Conservation (phyloP, 176 grass and related monocot species). For the Musa beccarii region DNA sequence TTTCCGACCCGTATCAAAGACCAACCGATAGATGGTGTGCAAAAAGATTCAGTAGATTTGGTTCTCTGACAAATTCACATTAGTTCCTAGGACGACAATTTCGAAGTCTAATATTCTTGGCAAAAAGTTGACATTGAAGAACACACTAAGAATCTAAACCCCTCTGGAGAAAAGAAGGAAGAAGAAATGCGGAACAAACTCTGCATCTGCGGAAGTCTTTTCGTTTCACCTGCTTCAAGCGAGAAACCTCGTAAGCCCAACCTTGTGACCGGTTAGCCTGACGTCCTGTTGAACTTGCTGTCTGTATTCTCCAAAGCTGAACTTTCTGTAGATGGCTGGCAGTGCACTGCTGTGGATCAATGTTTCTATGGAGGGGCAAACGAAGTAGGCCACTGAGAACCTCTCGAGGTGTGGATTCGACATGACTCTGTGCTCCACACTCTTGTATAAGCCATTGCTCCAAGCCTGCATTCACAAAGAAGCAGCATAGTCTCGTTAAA, state of each 20-base stretch:
- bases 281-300: slow-evolving; percentile 60
- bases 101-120: no score
- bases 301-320: slow-evolving; percentile 86
- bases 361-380: slow-evolving; percentile 68
- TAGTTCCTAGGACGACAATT: no score
- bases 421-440: slow-evolving; percentile 76
- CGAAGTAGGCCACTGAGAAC: slow-evolving; percentile 71
- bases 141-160: no score
- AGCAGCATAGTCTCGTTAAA: background rate
- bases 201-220: no score
- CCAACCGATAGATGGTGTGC: no score
- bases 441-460: slow-evolving; percentile 92
- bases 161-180: no score
- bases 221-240: background rate
- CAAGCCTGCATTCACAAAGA: slow-evolving; percentile 45
- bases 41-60: no score
- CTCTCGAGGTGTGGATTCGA: slow-evolving; percentile 49
- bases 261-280: slow-evolving; percentile 49
- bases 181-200: no score
- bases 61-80: no score
- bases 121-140: no score
- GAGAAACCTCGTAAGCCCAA: slow-evolving; percentile 62
- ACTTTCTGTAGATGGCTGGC: slow-evolving; percentile 44
- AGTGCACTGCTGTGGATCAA: slow-evolving; percentile 45
- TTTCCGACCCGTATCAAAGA: no score